Evolutionary conservation across 331 rosid genomes (phyloP).

Genomic region (Telfairia occidentalis): DNA sequence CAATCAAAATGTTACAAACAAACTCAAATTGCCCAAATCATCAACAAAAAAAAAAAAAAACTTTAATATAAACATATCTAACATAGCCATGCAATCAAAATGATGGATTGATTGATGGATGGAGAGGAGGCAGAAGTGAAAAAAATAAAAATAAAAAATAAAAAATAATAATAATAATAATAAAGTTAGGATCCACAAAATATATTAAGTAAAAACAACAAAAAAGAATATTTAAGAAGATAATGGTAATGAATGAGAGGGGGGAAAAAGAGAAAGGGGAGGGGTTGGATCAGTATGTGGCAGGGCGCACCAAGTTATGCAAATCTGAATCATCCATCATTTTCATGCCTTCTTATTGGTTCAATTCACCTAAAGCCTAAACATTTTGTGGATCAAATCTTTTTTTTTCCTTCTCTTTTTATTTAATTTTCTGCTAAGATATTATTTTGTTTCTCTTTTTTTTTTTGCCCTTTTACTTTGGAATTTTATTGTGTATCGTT

Average conservation of each 20-base stretch:
- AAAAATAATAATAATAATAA: too few relatives aligned
- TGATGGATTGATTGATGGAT: neutral
- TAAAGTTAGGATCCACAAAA: neutral
- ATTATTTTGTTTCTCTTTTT: neutral
- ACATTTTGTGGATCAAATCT: neutral
- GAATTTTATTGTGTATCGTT: neutral
- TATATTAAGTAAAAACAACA: neutral
- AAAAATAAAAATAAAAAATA: too few relatives aligned
- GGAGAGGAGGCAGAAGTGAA: neutral
- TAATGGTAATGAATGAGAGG: constrained; percentile 27
- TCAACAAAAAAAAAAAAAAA: neutral
- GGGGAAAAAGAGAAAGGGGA: neutral
- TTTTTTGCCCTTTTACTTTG: neutral
- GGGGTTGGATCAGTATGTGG: constrained; percentile 34
- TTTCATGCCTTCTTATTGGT: constrained; percentile 40
- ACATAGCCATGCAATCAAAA: neutral
- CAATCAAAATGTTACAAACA: neutral
- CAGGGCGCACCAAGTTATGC: constrained; percentile 47
- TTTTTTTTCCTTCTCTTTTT: neutral
- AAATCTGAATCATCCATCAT: constrained; percentile 63
- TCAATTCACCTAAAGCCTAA: neutral
- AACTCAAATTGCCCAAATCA: neutral
- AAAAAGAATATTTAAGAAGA: constrained; percentile 14
- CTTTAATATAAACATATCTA: neutral
- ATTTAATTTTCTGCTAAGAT: neutral